These are phyloP conservation scores for Smithsoniella earleae DNA, from an alignment of 163 green algal species.

Conservation along the genomic window DNA sequence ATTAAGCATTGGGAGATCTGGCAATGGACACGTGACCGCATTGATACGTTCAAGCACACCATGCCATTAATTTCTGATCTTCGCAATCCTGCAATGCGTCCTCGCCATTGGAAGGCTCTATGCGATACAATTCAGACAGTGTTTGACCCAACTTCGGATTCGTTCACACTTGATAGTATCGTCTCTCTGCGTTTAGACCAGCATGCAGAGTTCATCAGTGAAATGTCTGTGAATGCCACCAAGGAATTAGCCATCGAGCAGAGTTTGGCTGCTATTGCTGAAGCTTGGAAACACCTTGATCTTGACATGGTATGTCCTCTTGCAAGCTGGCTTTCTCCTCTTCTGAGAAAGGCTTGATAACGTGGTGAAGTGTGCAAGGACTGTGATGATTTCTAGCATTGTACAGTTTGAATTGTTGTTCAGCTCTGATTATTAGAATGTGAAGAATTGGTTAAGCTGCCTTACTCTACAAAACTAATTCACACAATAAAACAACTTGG, in stretches of 20 bases:
- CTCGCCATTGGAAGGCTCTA: slow-evolving; percentile 68
- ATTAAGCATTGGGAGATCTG: slow-evolving; percentile 67
- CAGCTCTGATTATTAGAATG: no score
- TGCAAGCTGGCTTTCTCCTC: no score
- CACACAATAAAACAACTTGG: no score
- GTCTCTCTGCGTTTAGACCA: slow-evolving; percentile 64
- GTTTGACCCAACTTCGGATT: slow-evolving; percentile 56
- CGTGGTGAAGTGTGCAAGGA: no score
- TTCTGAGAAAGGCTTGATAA: no score
- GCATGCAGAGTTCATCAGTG: slow-evolving; percentile 66
- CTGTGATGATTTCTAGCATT: no score
- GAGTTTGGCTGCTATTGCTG: slow-evolving; percentile 49
- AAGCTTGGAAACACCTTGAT: slow-evolving; percentile 39
- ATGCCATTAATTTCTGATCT: slow-evolving; percentile 85
- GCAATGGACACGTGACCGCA: slow-evolving; percentile 57
- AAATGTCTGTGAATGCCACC: slow-evolving; percentile 62
- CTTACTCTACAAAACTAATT: no score
- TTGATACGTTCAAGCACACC: slow-evolving; percentile 80
- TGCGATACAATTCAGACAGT: slow-evolving; percentile 50
- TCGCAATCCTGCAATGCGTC: slow-evolving; percentile 69
- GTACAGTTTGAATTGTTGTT: no score
- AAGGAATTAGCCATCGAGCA: slow-evolving; percentile 79
- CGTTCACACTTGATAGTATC: slow-evolving; percentile 72
- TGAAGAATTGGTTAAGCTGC: no score
- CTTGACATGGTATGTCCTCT: slow-evolving; percentile 12